A percentile compares a stretch with the other conserved stretches of the same genome.
phyloP scores from a whole-genome alignment of 2,329 filamentous ascomycete species.

The Emergomyces africanus region DNA sequence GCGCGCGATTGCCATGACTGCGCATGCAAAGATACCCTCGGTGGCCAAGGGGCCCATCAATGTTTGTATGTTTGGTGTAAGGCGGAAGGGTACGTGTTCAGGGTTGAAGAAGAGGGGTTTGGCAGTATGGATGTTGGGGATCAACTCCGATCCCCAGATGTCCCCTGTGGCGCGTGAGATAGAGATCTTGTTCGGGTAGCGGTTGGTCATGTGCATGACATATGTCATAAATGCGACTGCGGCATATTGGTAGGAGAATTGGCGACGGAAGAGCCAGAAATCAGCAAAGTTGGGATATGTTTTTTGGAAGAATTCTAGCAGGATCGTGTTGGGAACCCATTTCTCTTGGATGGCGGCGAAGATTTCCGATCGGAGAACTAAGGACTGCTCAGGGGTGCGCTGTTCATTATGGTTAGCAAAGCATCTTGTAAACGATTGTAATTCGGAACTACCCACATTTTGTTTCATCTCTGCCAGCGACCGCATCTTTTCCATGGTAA shows the following conservation, averaged over 20 bases:
- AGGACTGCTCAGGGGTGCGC: constrained; percentile 48
- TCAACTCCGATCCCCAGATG: constrained; percentile 90
- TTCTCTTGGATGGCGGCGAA: constrained; percentile 89
- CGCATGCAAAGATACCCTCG: constrained; percentile 90
- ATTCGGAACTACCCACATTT: constrained; percentile 24
- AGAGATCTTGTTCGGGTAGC: constrained; percentile 90
- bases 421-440: background rate
- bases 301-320: constrained; percentile 77
- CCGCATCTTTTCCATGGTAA: constrained; percentile 88
- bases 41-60: constrained; percentile 92
- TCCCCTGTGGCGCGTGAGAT: constrained; percentile 80
- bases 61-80: constrained; percentile 91
- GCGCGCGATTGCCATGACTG: constrained; percentile 90
- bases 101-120: constrained; percentile 90
- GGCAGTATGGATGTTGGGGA: constrained; percentile 72
- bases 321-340: constrained; percentile 72
- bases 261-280: constrained; percentile 96
- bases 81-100: constrained; percentile 90
- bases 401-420: constrained; percentile 20
- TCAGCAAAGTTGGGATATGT: constrained; percentile 82
- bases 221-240: constrained; percentile 98
- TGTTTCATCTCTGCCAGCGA: constrained; percentile 58
- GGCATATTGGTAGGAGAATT: constrained; percentile 92
- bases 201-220: constrained; percentile 90
- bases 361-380: constrained; percentile 73